Base-by-base conservation (phyloP, 495 filamentous ascomycete genomes). In the Talaromyces ruber region DNA sequence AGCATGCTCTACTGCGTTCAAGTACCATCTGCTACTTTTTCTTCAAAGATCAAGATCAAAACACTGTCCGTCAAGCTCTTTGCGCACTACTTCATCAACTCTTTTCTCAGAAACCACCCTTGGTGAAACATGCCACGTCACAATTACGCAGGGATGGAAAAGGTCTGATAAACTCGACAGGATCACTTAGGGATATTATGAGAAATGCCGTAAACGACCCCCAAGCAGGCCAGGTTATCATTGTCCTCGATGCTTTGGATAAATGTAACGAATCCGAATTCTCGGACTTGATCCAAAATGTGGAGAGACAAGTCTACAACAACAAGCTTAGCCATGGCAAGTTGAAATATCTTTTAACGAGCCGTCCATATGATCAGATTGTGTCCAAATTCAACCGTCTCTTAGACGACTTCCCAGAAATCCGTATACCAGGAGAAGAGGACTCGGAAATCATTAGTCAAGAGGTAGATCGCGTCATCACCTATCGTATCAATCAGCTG, bases 331-430 rank as follows among this genome's bases (percentile, higher is more conserved):
- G 34, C n/a, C 28, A 30, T 30, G 37, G 37, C 16, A 68, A 70
- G 30, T 32, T 82, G 9, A 82, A 81, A 61, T 78, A 82, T 58
- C 67, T 83, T 22, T 81, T 2, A 50, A 64, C 3, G 81, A 83
- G 59, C 14, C 37, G 37, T 2, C 37, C 37, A 39, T 39, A 39
- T 39, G 37, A 39, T 4, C 37, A 39, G 14, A n/a, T 39, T n/a
- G 11, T 39, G 5, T 39, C 37, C 37, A 39, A 39, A 6, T 39
- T 39, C 11, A 14, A 14, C 12, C 4, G 37, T 3, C 30, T 32
- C 8, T 32, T 32, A 9, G 5, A 9, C 6, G 7, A 32, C 30
- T 39, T 39, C 9, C 16, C 37, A 4, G 4, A 39, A 1, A 39
- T 39, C 16, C 37, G 37, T 39, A 39, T 39, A 39, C 37, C 37